Conservation (phyloP, 768 basidiomycete genomes). For the Xanthoconium purpureum region DNA sequence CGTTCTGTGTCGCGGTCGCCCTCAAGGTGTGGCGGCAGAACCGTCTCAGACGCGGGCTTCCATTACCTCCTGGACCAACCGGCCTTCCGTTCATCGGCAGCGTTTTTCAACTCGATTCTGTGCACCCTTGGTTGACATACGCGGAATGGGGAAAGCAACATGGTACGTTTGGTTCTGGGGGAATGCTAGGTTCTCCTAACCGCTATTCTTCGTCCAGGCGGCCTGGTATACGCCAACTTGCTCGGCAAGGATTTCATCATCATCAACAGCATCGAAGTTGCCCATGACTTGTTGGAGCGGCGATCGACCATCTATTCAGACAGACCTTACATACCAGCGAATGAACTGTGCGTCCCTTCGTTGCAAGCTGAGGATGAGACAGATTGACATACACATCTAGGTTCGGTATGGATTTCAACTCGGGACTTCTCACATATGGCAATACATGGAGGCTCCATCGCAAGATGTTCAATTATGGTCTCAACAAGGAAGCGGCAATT, state of each 20-base stretch:
- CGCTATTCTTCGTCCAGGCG: slow-evolving; percentile 10
- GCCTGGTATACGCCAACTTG: slow-evolving; percentile 23
- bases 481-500: slow-evolving; percentile 16
- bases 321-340: slow-evolving; percentile 22
- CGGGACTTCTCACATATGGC: slow-evolving; percentile 30
- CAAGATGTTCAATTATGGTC: slow-evolving; percentile 18
- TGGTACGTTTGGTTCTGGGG: slow-evolving; percentile 14
- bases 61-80: slow-evolving; percentile 51
- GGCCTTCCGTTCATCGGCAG: slow-evolving; percentile 38
- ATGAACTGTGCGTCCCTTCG: slow-evolving; percentile 13
- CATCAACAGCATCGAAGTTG: slow-evolving; percentile 21
- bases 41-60: slow-evolving; percentile 15
- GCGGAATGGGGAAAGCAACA: slow-evolving; percentile 34
- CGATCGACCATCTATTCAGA: slow-evolving; percentile 30
- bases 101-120: slow-evolving; percentile 16
- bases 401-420: slow-evolving; percentile 32
- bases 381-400: slow-evolving; percentile 7
- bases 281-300: slow-evolving; percentile 24
- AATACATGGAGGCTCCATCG: slow-evolving; percentile 31
- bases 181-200: not conserved
- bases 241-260: slow-evolving; percentile 30
- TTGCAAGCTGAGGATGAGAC: not conserved
- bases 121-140: slow-evolving; percentile 33
- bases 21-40: slow-evolving; percentile 16
- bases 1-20: not conserved